Percentiles rank a stretch among this genome's conserved stretches.
Conservation (phyloP, 257 asterid species). For the Solanum chiquidenum region DNA sequence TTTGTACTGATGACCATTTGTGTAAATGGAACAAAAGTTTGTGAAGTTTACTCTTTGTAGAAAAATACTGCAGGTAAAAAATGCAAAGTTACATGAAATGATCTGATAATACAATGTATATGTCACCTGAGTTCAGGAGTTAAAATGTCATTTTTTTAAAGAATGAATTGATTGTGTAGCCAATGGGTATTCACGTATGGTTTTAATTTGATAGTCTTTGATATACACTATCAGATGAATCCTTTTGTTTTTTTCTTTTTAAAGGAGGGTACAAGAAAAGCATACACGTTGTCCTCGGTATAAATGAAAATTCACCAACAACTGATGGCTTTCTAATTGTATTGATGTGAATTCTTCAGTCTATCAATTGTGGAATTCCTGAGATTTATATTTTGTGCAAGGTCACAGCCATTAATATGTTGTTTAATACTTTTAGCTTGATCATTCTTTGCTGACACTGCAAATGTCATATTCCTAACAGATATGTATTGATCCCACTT, state of each 20-base stretch:
- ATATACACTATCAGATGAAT: background rate
- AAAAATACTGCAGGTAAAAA: background rate
- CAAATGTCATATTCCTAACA: conserved; percentile 20
- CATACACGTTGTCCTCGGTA: background rate
- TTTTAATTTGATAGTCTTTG: background rate
- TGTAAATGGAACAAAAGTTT: background rate
- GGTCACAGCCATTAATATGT: background rate
- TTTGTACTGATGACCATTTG: background rate
- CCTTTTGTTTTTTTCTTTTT: background rate
- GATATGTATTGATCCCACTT: conserved; percentile 72
- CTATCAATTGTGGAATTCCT: background rate
- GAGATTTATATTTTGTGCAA: background rate
- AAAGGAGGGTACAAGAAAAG: background rate
- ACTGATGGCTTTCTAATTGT: background rate
- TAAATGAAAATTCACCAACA: background rate
- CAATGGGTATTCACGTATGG: background rate
- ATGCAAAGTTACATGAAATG: background rate
- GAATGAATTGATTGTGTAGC: background rate
- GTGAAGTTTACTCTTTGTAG: background rate
- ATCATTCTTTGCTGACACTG: background rate
- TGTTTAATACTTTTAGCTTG: background rate
- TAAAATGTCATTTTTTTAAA: background rate
- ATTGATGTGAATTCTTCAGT: background rate
- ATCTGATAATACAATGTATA: background rate
- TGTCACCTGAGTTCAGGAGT: background rate